A percentile compares a stretch with the other conserved stretches of the same genome.
Evolutionary conservation across 805 yeast species (phyloP).

Genomic region (Candida silvatica): DNA sequence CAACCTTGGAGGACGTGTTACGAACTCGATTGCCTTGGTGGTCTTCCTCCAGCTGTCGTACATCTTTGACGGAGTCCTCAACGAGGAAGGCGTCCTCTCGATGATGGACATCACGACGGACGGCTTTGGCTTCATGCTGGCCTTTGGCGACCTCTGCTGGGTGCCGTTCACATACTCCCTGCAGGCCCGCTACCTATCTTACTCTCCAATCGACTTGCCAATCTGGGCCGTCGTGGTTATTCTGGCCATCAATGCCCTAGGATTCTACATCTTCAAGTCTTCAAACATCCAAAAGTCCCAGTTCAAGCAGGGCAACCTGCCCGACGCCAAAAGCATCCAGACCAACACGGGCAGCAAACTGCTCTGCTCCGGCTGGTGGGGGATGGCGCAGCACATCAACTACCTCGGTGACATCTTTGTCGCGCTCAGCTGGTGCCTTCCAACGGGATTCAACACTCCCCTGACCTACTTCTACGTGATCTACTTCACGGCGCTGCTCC

Average conservation of each 20-base stretch:
- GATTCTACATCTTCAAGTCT: conserved; percentile 76
- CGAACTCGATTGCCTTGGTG: conserved; percentile 67
- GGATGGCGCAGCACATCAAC: conserved; percentile 82
- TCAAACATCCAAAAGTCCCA: conserved; percentile 80
- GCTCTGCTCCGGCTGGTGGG: conserved; percentile 95
- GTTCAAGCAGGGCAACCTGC: conserved; percentile 71
- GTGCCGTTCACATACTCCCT: conserved; percentile 88
- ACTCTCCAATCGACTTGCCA: conserved; percentile 52
- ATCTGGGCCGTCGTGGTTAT: conserved; percentile 29
- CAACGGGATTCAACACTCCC: conserved; percentile 76
- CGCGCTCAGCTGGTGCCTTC: conserved; percentile 86
- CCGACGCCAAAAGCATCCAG: conserved; percentile 58
- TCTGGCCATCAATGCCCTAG: conserved; percentile 36
- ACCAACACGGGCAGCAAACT: conserved; percentile 75
- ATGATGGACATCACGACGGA: conserved; percentile 97
- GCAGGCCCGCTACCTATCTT: conserved; percentile 75
- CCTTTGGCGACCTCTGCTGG: conserved; percentile 88
- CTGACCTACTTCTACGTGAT: conserved; percentile 81
- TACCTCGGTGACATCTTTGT: conserved; percentile 94
- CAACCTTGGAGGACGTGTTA: conserved; percentile 39
- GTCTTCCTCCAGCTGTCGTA: conserved; percentile 69
- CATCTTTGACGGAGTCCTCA: conserved; percentile 83
- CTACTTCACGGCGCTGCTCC: conserved; percentile 71
- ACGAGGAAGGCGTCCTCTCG: conserved; percentile 81
- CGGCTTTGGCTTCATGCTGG: conserved; percentile 95